Conservation (phyloP, 2,329 filamentous ascomycete species). For the Claviceps lovelessii region DNA sequence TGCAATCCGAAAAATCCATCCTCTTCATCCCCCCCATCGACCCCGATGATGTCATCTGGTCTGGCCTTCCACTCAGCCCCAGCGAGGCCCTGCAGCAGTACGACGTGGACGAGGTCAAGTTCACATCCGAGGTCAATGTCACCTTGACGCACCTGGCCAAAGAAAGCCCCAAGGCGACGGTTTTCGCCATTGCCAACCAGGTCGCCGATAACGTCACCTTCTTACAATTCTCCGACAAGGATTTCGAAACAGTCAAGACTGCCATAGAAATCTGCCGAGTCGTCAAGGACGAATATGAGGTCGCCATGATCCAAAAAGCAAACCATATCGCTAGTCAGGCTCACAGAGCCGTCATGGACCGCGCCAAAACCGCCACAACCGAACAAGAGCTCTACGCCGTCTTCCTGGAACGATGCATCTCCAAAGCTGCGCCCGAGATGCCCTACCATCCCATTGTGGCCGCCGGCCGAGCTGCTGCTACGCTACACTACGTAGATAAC, state of each 20-base stretch:
- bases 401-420: constrained; percentile 64
- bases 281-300: constrained; percentile 61
- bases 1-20: constrained; percentile 55
- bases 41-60: constrained; percentile 85
- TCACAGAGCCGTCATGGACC: constrained; percentile 47
- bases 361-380: constrained; percentile 50
- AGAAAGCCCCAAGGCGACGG: constrained; percentile 26
- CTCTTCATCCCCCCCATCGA: constrained; percentile 86
- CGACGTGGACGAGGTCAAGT: constrained; percentile 66
- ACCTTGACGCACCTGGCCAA: constrained; percentile 42
- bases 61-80: constrained; percentile 64
- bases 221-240: constrained; percentile 50
- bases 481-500: constrained; percentile 78
- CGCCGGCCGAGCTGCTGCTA: constrained; percentile 64
- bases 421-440: constrained; percentile 64
- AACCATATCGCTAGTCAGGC: constrained; percentile 56
- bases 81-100: constrained; percentile 64
- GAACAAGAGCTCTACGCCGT: constrained; percentile 72
- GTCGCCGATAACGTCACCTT: constrained; percentile 60
- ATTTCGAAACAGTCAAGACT: constrained; percentile 40
- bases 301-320: constrained; percentile 57
- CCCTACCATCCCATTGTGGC: constrained; percentile 82
- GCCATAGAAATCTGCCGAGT: constrained; percentile 57
- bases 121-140: constrained; percentile 61
- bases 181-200: constrained; percentile 69